A percentile compares a stretch with the other conserved stretches of the same genome.
Evolutionary conservation across 2,329 filamentous ascomycete genomes (phyloP).

Genomic region (Rutstroemia sp.): DNA sequence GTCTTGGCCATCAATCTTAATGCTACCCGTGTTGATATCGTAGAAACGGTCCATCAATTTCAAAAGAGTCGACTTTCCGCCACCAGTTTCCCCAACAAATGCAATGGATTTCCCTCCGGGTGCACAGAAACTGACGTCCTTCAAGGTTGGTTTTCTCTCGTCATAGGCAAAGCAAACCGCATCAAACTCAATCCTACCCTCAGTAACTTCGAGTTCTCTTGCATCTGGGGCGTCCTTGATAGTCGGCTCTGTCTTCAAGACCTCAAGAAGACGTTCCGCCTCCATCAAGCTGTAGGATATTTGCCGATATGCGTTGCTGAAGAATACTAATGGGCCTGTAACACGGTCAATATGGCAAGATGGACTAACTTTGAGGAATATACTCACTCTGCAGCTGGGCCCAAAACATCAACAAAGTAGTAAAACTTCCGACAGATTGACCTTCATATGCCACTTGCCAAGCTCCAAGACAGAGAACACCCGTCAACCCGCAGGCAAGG

Average conservation of each 20-base stretch:
- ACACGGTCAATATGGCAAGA: conserved; percentile 19
- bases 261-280: conserved; percentile 51
- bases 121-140: conserved; percentile 30
- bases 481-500: conserved; percentile 40
- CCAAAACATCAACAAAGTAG: conserved; percentile 62
- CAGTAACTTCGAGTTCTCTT: conserved; percentile 35
- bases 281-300: conserved; percentile 52
- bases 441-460: conserved; percentile 31
- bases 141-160: conserved; percentile 28
- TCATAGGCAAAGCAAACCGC: conserved; percentile 33
- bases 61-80: conserved; percentile 37
- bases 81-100: conserved; percentile 39
- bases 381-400: conserved; percentile 35
- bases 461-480: conserved; percentile 29
- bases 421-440: conserved; percentile 51
- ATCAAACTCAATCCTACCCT: conserved; percentile 29
- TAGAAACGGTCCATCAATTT: conserved; percentile 40
- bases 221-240: conserved; percentile 43
- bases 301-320: conserved; percentile 38
- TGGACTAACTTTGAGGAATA: conserved; percentile 2
- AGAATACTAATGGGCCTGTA: conserved; percentile 29
- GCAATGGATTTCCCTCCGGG: conserved; percentile 35
- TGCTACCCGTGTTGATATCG: conserved; percentile 33
- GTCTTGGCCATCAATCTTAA: conserved; percentile 32
- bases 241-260: conserved; percentile 50